Base-by-base conservation (phyloP, 345 rosid genomes). In the Citrus medica region DNA sequence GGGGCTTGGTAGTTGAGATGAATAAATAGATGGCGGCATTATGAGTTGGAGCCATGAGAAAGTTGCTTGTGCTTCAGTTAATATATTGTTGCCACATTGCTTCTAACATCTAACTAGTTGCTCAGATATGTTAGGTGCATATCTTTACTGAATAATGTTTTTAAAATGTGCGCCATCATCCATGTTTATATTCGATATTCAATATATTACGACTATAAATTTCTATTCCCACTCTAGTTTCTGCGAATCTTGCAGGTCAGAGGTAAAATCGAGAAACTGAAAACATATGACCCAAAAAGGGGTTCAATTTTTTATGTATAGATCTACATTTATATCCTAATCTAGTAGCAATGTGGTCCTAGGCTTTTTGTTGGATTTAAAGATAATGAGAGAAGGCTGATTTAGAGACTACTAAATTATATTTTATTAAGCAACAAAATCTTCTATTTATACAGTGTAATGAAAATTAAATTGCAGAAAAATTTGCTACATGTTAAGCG, bases 51-150 rank as follows among this genome's bases (percentile, higher is more conserved):
- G 55, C 32, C 71, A 22, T 22, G 28, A 35, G 37, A 24, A 51
- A 67, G 76, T 74, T 60, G 82, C 83, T 66, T 78, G 83, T 74
- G 83, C 76, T 33, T 58, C 59, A 74, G 74, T 80, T 46, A 74
- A 48, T 74, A 25, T 1, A 28, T 7, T 53, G n/a, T 3, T 27
- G 67, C 33, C 22, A 37, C 21, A 24, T 24, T 38, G 56, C 67
- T 38, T 46, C 51, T 12, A 13, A 46, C 17, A 3, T 59, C 35
- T 51, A 35, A 35, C 66, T 37, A 25, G 48, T 24, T 60, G 37
- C 56, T 14, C 4, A 37, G 10, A 37, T 35, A 66, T 24, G 13
- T 14, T 42, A 32, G 13, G 14, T 51, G 22, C 22, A 16, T 0
- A 53, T 53, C 21, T 17, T 46, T 53, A 5, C 58, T 53, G 22